These are phyloP conservation scores for Candida ascalaphidarum DNA, from an alignment of 805 yeast species.

Conservation along the genomic window DNA sequence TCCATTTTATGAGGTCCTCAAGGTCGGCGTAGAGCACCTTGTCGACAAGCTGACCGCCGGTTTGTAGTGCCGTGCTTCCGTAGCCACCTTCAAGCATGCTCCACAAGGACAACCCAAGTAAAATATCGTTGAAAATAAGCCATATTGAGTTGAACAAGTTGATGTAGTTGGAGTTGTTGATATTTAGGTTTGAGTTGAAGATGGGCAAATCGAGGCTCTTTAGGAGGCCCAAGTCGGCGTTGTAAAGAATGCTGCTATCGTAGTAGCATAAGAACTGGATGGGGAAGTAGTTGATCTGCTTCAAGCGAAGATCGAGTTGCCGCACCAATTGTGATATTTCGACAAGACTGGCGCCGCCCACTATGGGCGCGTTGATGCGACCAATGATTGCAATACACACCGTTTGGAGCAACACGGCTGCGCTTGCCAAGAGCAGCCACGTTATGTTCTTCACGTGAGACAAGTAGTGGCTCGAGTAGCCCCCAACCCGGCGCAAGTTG, in stretches of 20 bases:
- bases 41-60: slow-evolving; percentile 27
- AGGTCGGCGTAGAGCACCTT: slow-evolving; percentile 37
- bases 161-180: slow-evolving; percentile 50
- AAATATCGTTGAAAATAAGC: slow-evolving; percentile 76
- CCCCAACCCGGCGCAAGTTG: no score
- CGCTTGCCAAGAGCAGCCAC: no score
- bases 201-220: slow-evolving; percentile 33
- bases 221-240: slow-evolving; percentile 26
- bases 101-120: slow-evolving; percentile 60
- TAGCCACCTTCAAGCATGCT: slow-evolving; percentile 27
- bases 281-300: slow-evolving; percentile 74
- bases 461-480: no score
- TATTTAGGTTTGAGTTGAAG: slow-evolving; percentile 26
- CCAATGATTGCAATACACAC: slow-evolving; percentile 10
- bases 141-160: slow-evolving; percentile 80
- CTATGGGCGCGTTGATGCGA: slow-evolving; percentile 19
- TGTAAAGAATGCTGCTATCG: slow-evolving; percentile 26
- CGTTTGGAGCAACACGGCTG: slow-evolving; percentile 9
- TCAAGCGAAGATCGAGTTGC: slow-evolving; percentile 71
- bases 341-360: slow-evolving; percentile 17
- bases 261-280: slow-evolving; percentile 59
- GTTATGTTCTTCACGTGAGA: no score
- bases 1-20: slow-evolving; percentile 50
- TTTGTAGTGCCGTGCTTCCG: background rate
- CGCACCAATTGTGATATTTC: slow-evolving; percentile 55